Evolutionary conservation across 768 basidiomycete species (phyloP).

Genomic region (Gloeostereum incarnatum): DNA sequence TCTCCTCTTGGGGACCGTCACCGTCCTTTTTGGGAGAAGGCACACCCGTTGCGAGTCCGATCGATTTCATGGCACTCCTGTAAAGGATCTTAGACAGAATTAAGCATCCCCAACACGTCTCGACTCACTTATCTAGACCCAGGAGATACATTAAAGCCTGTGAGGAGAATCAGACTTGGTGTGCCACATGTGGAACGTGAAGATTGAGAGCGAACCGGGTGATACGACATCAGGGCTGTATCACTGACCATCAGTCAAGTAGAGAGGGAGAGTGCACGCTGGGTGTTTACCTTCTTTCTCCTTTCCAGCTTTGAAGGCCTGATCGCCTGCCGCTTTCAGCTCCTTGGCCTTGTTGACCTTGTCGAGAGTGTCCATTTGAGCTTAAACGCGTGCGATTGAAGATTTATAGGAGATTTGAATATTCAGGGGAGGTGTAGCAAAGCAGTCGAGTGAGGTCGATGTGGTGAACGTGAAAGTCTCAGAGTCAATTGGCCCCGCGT

Average conservation of each 20-base stretch:
- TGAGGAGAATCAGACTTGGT: conserved; percentile 3
- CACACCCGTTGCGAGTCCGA: conserved; percentile 29
- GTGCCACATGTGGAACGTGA: too few relatives aligned
- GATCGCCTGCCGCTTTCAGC: conserved; percentile 60
- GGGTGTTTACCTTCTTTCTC: conserved; percentile 42
- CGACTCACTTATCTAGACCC: conserved; percentile 67
- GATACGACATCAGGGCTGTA: conserved; percentile 62
- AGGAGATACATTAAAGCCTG: conserved; percentile 66
- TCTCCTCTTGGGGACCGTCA: conserved; percentile 35
- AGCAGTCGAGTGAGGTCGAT: too few relatives aligned
- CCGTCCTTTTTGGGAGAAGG: conserved; percentile 23
- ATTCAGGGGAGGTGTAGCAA: too few relatives aligned
- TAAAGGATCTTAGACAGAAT: conserved; percentile 1
- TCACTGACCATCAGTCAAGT: not conserved
- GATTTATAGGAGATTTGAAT: too few relatives aligned
- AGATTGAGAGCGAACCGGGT: conserved; percentile 61
- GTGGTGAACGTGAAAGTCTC: too few relatives aligned
- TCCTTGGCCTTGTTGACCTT: conserved; percentile 56
- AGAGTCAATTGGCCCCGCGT: too few relatives aligned
- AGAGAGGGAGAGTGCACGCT: not conserved
- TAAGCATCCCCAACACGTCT: not conserved
- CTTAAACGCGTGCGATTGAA: too few relatives aligned
- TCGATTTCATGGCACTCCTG: conserved; percentile 47
- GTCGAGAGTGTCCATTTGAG: too few relatives aligned
- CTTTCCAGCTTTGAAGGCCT: conserved; percentile 61